Evolutionary conservation across 495 filamentous ascomycete species (phyloP).

Genomic region (Gamarada debralockiae): DNA sequence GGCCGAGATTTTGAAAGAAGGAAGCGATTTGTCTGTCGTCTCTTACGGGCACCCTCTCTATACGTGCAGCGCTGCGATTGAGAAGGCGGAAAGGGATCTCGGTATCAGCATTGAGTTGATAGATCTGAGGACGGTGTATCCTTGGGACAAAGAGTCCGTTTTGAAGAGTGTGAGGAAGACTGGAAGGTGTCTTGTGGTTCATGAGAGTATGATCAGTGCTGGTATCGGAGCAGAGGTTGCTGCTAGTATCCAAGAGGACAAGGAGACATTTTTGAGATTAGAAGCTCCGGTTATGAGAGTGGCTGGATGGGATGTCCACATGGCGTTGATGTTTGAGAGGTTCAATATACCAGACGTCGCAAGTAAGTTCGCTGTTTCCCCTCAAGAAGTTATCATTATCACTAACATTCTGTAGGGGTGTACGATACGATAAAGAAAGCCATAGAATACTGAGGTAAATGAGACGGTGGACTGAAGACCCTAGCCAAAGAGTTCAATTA

Average conservation of each 20-base stretch:
- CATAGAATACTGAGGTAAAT: slow-evolving; percentile 26
- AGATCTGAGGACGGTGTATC: slow-evolving; percentile 87
- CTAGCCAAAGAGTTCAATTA: too few species aligned
- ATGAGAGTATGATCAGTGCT: slow-evolving; percentile 94
- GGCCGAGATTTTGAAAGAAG: slow-evolving; percentile 83
- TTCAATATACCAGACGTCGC: slow-evolving; percentile 90
- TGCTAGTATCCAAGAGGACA: slow-evolving; percentile 80
- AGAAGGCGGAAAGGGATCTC: slow-evolving; percentile 75
- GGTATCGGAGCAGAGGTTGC: slow-evolving; percentile 93
- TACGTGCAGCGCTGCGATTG: slow-evolving; percentile 75
- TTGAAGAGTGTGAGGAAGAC: slow-evolving; percentile 86
- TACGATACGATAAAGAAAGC: slow-evolving; percentile 48
- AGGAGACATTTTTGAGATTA: slow-evolving; percentile 75
- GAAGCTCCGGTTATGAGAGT: slow-evolving; percentile 92
- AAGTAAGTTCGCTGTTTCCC: slow-evolving; percentile 55
- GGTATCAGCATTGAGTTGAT: slow-evolving; percentile 83
- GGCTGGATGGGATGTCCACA: slow-evolving; percentile 89
- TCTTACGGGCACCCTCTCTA: slow-evolving; percentile 94
- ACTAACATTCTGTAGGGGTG: slow-evolving; percentile 39
- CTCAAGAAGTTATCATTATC: background rate
- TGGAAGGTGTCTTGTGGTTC: slow-evolving; percentile 85
- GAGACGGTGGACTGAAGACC: background rate
- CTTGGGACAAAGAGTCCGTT: slow-evolving; percentile 88
- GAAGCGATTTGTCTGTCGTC: slow-evolving; percentile 79
- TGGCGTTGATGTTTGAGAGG: slow-evolving; percentile 75